Evolutionary conservation across 495 filamentous ascomycete genomes (phyloP).

Genomic region (Penicillium waksmanii): DNA sequence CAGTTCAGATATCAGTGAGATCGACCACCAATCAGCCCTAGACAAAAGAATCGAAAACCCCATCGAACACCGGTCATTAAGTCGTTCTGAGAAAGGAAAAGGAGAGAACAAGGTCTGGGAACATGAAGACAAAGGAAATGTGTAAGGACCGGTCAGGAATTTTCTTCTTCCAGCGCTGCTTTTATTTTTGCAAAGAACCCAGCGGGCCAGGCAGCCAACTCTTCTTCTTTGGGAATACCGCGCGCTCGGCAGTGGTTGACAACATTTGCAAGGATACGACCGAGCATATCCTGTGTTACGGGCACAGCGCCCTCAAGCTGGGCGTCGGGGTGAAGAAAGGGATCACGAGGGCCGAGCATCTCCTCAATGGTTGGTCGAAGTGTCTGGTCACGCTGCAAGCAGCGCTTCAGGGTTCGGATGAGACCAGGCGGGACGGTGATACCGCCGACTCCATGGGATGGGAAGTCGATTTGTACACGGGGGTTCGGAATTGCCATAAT

Average conservation of each 20-base stretch:
- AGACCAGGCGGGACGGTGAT: conserved; percentile 70
- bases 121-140: conserved; percentile 29
- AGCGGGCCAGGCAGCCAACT: conserved; percentile 70
- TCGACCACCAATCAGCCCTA: conserved; percentile 18
- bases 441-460: conserved; percentile 72
- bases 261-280: conserved; percentile 75
- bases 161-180: conserved; percentile 60
- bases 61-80: conserved; percentile 36
- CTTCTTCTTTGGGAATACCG: conserved; percentile 69
- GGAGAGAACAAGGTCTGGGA: conserved; percentile 10
- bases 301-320: conserved; percentile 65
- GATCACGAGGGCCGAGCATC: conserved; percentile 70
- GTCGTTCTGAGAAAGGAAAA: conserved; percentile 26
- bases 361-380: conserved; percentile 77
- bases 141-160: conserved; percentile 23
- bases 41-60: conserved; percentile 16
- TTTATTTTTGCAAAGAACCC: conserved; percentile 68
- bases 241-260: conserved; percentile 71
- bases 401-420: conserved; percentile 72
- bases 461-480: conserved; percentile 80
- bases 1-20: conserved; percentile 24
- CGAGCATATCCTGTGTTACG: conserved; percentile 76
- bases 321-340: conserved; percentile 79
- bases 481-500: conserved; percentile 89
- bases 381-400: conserved; percentile 77